phyloP scores from a whole-genome alignment of 2,329 filamentous ascomycete species.

The Alternaria hordeiaustralica region DNA sequence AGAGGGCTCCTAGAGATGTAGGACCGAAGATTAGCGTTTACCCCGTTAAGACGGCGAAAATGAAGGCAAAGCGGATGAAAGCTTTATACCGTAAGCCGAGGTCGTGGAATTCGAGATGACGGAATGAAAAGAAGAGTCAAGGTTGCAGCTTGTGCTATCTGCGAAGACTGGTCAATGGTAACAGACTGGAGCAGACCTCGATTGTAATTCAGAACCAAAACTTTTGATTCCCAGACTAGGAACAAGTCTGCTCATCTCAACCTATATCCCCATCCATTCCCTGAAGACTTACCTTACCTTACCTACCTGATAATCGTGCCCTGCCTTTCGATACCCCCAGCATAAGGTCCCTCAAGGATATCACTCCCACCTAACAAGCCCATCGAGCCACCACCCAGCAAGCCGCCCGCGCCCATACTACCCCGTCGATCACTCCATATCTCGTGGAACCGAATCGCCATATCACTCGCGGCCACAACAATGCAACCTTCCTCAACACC shows the following conservation, averaged over 20 bases:
- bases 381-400: conserved; percentile 45
- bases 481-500: conserved; percentile 79
- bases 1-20: neutral
- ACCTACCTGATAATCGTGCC: conserved; percentile 51
- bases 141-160: neutral
- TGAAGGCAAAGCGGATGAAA: neutral
- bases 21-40: neutral
- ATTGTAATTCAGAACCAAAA: neutral
- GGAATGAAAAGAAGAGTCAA: neutral
- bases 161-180: neutral
- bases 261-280: neutral
- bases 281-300: neutral
- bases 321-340: conserved; percentile 78
- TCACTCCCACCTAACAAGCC: conserved; percentile 77
- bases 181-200: neutral
- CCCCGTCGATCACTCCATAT: conserved; percentile 73
- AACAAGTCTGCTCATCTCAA: neutral
- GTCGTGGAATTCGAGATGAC: neutral
- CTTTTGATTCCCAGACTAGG: neutral
- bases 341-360: conserved; percentile 74
- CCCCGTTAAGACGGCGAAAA: neutral
- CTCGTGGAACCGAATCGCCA: conserved; percentile 94
- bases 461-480: conserved; percentile 89
- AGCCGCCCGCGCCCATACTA: conserved; percentile 58
- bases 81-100: neutral